Conservation (phyloP, 164 flowering plant species). For the Aristolochia contorta region DNA sequence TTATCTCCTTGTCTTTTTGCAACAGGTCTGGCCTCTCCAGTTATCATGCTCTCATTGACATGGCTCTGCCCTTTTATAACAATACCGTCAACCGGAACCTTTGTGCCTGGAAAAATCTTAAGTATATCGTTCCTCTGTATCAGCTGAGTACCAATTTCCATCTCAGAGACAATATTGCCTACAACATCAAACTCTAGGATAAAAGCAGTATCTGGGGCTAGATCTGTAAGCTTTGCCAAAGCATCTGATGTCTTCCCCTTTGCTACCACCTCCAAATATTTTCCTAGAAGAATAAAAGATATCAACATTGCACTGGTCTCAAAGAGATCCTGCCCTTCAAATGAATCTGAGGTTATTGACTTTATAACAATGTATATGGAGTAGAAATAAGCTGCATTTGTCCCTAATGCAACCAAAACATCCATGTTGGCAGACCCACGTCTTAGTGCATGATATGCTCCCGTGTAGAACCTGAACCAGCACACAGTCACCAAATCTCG, state of each 20-base stretch:
- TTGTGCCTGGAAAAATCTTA: constrained; percentile 79
- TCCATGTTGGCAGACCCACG: constrained; percentile 88
- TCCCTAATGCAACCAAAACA: constrained; percentile 92
- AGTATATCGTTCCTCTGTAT: constrained; percentile 77
- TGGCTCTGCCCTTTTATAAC: constrained; percentile 79
- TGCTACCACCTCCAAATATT: constrained; percentile 82
- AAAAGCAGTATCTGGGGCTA: constrained; percentile 72
- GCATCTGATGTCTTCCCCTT: constrained; percentile 95
- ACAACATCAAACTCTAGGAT: constrained; percentile 46
- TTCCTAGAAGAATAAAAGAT: constrained; percentile 86
- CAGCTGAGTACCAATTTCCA: constrained; percentile 68
- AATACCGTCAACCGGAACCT: constrained; percentile 86
- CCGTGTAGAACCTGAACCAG: constrained; percentile 58
- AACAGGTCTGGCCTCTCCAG: constrained; percentile 82
- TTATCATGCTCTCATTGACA: constrained; percentile 95
- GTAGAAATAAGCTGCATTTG: constrained; percentile 93
- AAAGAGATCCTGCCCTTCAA: constrained; percentile 86
- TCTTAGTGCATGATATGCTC: constrained; percentile 76
- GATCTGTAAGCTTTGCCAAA: constrained; percentile 72
- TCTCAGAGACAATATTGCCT: constrained; percentile 61
- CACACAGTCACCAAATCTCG: no score
- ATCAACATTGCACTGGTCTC: constrained; percentile 96
- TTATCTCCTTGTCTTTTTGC: constrained; percentile 75
- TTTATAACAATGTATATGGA: constrained; percentile 61
- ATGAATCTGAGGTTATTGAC: constrained; percentile 45